phyloP scores from a whole-genome alignment of 2,329 filamentous ascomycete genomes.

The Dothistroma septosporum region DNA sequence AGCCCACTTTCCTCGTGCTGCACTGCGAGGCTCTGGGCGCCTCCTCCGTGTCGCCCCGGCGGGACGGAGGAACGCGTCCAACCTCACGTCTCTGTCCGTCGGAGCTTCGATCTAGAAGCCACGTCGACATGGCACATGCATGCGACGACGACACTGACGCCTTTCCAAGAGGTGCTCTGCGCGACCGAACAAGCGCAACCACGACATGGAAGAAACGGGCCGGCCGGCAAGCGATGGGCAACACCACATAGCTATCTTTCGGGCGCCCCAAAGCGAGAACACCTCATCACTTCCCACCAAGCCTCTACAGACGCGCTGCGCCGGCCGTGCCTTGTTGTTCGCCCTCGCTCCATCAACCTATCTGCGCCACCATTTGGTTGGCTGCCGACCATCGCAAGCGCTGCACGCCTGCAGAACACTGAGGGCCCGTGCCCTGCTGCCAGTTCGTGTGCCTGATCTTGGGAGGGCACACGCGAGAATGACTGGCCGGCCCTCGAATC shows the following conservation, averaged over 20 bases:
- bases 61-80: constrained; percentile 18
- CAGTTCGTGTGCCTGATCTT: constrained; percentile 31
- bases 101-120: neutral
- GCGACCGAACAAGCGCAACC: neutral
- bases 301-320: neutral
- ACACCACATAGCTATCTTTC: neutral
- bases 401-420: constrained; percentile 7
- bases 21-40: constrained; percentile 7
- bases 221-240: constrained; percentile 2
- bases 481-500: constrained; percentile 40
- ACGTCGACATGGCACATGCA: too few species aligned
- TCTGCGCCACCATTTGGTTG: constrained; percentile 6
- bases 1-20: neutral
- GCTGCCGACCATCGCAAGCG: constrained; percentile 9
- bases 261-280: neutral
- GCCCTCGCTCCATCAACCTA: constrained; percentile 8
- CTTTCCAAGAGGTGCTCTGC: neutral
- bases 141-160: constrained; percentile 1
- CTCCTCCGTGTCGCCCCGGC: constrained; percentile 13
- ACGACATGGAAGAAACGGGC: neutral
- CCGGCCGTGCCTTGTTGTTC: constrained; percentile 3
- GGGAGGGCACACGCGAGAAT: constrained; percentile 10
- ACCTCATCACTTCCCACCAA: neutral
- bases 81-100: constrained; percentile 4
- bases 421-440: constrained; percentile 12